Conservation (phyloP, 2,329 filamentous ascomycete genomes). For the Dactylonectria estremocensis region DNA sequence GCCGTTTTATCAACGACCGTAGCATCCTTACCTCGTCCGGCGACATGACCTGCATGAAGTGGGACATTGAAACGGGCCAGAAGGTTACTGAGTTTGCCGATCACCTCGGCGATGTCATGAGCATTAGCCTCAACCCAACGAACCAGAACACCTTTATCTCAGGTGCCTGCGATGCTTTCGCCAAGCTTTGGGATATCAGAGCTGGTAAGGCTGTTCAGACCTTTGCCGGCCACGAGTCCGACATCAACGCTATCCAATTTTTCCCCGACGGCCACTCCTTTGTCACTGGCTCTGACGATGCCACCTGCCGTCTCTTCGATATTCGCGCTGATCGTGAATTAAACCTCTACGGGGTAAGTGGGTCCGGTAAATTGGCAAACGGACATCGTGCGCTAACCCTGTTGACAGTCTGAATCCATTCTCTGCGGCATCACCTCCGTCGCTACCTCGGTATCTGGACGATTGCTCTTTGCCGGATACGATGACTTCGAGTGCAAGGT, state of each 20-base stretch:
- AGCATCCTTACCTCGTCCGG: conserved; percentile 98
- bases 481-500: conserved; percentile 99
- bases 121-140: conserved; percentile 98
- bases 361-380: conserved; percentile 24
- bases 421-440: conserved; percentile 98
- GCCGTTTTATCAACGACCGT: conserved; percentile 98
- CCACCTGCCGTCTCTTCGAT: conserved; percentile 96
- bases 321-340: conserved; percentile 92
- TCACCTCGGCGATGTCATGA: conserved; percentile 99
- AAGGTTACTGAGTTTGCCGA: conserved; percentile 99
- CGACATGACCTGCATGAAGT: conserved; percentile 99
- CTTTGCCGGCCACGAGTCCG: conserved; percentile 97
- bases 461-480: conserved; percentile 95
- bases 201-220: conserved; percentile 99
- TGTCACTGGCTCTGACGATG: conserved; percentile 97
- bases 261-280: conserved; percentile 99
- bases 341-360: conserved; percentile 77
- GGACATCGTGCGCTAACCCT: conserved; percentile 35
- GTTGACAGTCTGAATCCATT: conserved; percentile 88
- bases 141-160: conserved; percentile 99
- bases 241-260: conserved; percentile 99
- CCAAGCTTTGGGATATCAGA: conserved; percentile 98
- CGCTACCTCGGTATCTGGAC: conserved; percentile 95
- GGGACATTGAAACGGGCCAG: conserved; percentile 98
- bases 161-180: conserved; percentile 98